A percentile compares a stretch with the other conserved stretches of the same genome.
phyloP scores from a whole-genome alignment of 805 yeast genomes.

The Ogataea angusta region DNA sequence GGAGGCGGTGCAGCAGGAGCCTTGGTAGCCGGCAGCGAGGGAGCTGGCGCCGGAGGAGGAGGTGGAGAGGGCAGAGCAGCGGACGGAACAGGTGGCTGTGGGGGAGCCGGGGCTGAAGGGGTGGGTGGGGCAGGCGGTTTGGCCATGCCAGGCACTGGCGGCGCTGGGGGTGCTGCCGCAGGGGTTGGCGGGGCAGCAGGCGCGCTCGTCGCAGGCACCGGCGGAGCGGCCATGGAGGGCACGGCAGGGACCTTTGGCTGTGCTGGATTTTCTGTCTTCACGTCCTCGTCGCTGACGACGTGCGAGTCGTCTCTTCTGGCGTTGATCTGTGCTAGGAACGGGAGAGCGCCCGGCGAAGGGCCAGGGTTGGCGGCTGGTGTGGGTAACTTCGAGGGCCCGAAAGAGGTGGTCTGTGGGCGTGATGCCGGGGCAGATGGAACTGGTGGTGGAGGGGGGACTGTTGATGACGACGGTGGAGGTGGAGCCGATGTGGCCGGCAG shows the following conservation, averaged over 20 bases:
- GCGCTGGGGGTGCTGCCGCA: constrained; percentile 18
- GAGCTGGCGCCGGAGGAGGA: constrained; percentile 16
- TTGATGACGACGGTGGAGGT: constrained; percentile 15
- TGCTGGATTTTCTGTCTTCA: constrained; percentile 9
- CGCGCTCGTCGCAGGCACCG: background rate
- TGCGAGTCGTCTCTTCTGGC: constrained; percentile 49
- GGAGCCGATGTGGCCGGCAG: constrained; percentile 13
- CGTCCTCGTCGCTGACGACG: constrained; percentile 41
- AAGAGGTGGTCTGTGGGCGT: constrained; percentile 18
- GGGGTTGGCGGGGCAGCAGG: constrained; percentile 12
- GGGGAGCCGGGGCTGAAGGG: constrained; percentile 17
- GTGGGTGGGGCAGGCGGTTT: constrained; percentile 1
- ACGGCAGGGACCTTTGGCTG: constrained; percentile 23
- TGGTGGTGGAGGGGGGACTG: constrained; percentile 14
- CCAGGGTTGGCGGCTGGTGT: constrained; percentile 31
- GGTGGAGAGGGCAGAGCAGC: constrained; percentile 9
- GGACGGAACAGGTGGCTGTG: constrained; percentile 13
- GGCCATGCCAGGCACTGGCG: background rate
- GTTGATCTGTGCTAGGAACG: constrained; percentile 58
- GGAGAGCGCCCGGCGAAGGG: constrained; percentile 41
- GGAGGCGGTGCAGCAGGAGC: constrained; percentile 2
- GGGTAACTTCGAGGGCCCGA: constrained; percentile 26
- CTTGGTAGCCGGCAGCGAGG: constrained; percentile 9
- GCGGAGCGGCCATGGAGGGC: constrained; percentile 7
- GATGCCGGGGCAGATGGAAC: constrained; percentile 21